These are phyloP conservation scores for Amoebophrya sp. DNA, from an alignment of 169 alveolate genomes.

Conservation along the genomic window DNA sequence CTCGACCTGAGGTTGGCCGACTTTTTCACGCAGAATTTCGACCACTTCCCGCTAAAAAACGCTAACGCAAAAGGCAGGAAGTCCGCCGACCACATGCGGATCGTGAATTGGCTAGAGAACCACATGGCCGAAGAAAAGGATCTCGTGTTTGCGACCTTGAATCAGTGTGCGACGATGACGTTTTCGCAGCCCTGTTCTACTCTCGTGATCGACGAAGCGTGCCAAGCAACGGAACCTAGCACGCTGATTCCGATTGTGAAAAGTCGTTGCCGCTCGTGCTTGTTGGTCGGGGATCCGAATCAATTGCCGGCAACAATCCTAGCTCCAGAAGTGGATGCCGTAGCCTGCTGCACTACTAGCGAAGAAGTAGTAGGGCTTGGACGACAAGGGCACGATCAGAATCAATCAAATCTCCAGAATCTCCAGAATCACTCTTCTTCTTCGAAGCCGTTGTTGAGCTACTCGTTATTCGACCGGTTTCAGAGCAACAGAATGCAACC, in stretches of 20 bases:
- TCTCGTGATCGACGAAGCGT: not conserved
- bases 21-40: not conserved
- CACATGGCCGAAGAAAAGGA: constrained; percentile 50
- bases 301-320: constrained; percentile 90
- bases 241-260: not conserved
- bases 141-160: constrained; percentile 37
- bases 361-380: not conserved
- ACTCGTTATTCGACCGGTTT: constrained; percentile 62
- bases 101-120: not conserved
- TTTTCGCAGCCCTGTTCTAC: not conserved
- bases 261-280: constrained; percentile 19
- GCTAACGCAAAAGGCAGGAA: not conserved
- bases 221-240: not conserved
- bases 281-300: constrained; percentile 91
- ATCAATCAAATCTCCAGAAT: no score
- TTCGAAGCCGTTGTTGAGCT: not conserved
- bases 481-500: constrained; percentile 53
- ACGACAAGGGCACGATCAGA: not conserved
- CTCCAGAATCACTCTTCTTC: no score
- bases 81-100: not conserved
- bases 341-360: not conserved
- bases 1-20: not conserved
- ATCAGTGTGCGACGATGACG: not conserved
- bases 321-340: constrained; percentile 39
- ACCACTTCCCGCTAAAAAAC: not conserved